These are phyloP conservation scores for Carex cristatella DNA, from an alignment of 176 grass and related monocot species.

Conservation along the genomic window DNA sequence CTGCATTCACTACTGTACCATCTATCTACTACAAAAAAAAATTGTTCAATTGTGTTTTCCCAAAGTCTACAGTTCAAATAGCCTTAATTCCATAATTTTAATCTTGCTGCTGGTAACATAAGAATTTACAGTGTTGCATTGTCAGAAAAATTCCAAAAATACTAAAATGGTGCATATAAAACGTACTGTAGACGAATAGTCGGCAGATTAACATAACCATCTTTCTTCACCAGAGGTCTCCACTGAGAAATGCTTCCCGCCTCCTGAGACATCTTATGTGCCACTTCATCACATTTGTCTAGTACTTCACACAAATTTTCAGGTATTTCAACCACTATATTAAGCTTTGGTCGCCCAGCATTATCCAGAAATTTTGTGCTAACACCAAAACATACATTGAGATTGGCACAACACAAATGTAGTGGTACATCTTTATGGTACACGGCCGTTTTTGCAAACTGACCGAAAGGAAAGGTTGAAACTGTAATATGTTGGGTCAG, in stretches of 20 bases:
- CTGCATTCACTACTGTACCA: not conserved
- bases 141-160: not conserved
- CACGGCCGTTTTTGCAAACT: constrained; percentile 41
- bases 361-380: constrained; percentile 61
- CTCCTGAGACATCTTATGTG: constrained; percentile 44
- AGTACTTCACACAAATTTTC: constrained; percentile 61
- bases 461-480: constrained; percentile 30
- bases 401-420: constrained; percentile 45
- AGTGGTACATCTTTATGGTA: constrained; percentile 48
- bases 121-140: not conserved
- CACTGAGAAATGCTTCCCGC: constrained; percentile 75
- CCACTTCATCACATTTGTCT: constrained; percentile 60
- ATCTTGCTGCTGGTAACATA: not conserved
- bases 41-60: not conserved
- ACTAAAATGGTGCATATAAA: constrained; percentile 8
- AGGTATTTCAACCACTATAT: constrained; percentile 51
- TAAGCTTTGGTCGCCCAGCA: constrained; percentile 67
- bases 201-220: constrained; percentile 45
- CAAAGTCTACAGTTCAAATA: not conserved
- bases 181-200: constrained; percentile 76
- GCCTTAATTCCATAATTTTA: not conserved
- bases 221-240: constrained; percentile 65
- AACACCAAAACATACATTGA: constrained; percentile 57
- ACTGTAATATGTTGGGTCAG: constrained; percentile 52
- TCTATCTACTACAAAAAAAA: no score